Evolutionary conservation across 1,139 yeast genomes (phyloP).

Genomic region (Meyerozyma elateridarum): DNA sequence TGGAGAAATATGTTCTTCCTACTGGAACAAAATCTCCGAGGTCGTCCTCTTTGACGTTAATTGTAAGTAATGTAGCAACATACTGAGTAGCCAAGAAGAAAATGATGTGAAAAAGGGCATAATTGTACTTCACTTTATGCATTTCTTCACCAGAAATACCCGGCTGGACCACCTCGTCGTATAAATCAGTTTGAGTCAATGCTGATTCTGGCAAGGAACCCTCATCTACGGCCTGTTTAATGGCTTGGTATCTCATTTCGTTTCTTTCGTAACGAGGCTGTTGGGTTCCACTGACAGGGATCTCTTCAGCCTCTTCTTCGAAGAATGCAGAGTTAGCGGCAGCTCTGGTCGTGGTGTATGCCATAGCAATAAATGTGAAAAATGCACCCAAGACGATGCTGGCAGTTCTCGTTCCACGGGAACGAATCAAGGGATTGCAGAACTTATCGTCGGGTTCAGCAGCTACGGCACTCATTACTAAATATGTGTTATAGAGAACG

Average conservation of each 20-base stretch:
- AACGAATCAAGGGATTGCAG: slow-evolving; percentile 89
- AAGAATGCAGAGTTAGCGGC: slow-evolving; percentile 73
- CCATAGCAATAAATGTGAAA: slow-evolving; percentile 91
- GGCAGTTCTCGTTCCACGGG: slow-evolving; percentile 85
- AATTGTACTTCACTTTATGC: slow-evolving; percentile 74
- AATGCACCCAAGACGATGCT: slow-evolving; percentile 87
- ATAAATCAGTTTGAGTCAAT: slow-evolving; percentile 62
- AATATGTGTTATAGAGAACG: slow-evolving; percentile 85
- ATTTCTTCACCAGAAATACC: slow-evolving; percentile 56
- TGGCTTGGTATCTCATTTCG: slow-evolving; percentile 82
- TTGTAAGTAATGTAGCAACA: slow-evolving; percentile 89
- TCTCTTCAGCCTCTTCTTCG: slow-evolving; percentile 18
- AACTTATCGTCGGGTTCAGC: slow-evolving; percentile 91
- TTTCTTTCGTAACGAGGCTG: slow-evolving; percentile 48
- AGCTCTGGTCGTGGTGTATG: slow-evolving; percentile 95
- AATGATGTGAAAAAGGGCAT: slow-evolving; percentile 81
- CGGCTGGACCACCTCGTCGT: slow-evolving; percentile 43
- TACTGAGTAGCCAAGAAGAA: slow-evolving; percentile 96
- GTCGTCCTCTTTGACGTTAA: slow-evolving; percentile 82
- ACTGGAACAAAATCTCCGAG: slow-evolving; percentile 92
- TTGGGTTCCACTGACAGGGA: slow-evolving; percentile 39
- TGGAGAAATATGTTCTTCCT: slow-evolving; percentile 91
- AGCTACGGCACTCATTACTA: slow-evolving; percentile 90
- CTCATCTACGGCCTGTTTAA: slow-evolving; percentile 89
- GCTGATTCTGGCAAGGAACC: slow-evolving; percentile 96